phyloP scores from a whole-genome alignment of 1,284 basidiomycete genomes.

The Sanghuangporus sanghuang region DNA sequence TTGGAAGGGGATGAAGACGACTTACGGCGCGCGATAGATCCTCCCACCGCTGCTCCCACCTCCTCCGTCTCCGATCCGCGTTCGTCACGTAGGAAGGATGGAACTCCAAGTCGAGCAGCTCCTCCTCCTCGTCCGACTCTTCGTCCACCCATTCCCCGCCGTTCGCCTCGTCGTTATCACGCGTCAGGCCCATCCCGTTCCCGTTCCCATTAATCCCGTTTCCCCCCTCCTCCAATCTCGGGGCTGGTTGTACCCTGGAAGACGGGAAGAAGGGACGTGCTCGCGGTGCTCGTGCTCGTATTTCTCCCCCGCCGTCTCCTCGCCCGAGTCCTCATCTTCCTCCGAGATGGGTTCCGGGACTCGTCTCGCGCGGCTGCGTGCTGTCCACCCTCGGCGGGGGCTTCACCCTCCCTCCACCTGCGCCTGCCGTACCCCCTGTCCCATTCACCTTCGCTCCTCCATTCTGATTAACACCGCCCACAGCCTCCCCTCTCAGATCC shows the following conservation, averaged over 20 bases:
- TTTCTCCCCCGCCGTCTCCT: constrained; percentile 53
- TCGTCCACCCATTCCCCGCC: constrained; percentile 71
- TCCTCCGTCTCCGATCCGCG: constrained; percentile 57
- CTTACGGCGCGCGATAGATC: constrained; percentile 62
- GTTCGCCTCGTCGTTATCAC: constrained; percentile 35
- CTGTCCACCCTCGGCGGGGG: constrained; percentile 72
- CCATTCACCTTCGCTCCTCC: constrained; percentile 25
- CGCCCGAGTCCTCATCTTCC: constrained; percentile 52
- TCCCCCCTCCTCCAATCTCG: neutral
- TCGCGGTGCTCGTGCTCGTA: neutral
- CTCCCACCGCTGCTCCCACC: constrained; percentile 73
- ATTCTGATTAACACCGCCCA: neutral
- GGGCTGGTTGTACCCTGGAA: neutral
- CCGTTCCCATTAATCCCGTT: constrained; percentile 14
- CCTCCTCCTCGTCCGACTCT: constrained; percentile 64
- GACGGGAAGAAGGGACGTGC: neutral
- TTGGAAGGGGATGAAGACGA: constrained; percentile 20
- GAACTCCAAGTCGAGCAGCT: constrained; percentile 68
- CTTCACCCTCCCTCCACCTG: neutral
- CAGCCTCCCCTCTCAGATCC: constrained; percentile 33
- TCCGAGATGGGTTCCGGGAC: constrained; percentile 58
- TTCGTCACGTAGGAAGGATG: constrained; percentile 66
- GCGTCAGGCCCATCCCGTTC: constrained; percentile 39
- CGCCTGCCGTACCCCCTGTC: neutral
- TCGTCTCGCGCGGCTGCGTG: constrained; percentile 74